Evolutionary conservation across 805 yeast genomes (phyloP), one percentile per base, ranked within the genome.

Genomic region (Kodamaea neixiangensis): DNA sequence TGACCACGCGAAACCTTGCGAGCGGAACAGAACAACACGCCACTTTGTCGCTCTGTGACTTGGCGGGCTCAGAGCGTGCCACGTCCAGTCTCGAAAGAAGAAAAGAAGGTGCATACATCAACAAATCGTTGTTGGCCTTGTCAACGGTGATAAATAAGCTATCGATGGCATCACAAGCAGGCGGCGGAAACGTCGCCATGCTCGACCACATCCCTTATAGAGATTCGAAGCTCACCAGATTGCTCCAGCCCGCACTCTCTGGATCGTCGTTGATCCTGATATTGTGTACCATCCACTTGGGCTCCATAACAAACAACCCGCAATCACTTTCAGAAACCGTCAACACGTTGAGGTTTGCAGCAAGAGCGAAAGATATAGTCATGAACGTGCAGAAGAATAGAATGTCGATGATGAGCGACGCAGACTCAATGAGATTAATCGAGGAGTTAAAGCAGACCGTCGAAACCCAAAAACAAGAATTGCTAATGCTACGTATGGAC

Each of bases 51-150:
- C 75, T 93, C 50, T 93, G 98, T 72, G 99, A 93, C 69, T 78
- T 93, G 61, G 99, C 99, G 0, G 99, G 99, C 22, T 87, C 96
- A n/a, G 99, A 93, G 68, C 79, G 87, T 47, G 82, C 86, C 2
- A 76, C 88, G 0, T 70, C 81, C 9, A 85, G 86, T 59, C 68
- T 75, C 1, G 97, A 89, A 62, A 78, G 98, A 59, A 75, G 97
- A 49, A 89, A 91, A 66, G 99, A 93, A 71, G 99, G 98, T 18
- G 81, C 97, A 0, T 94, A 77, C 63, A 93, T 93, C 64, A 93
- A 93, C 72, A 91, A 91, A 65, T 92, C 97, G 0, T 76, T 93
- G 39, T 74, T 93, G 47, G 96, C 98, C 0, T 77, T 93, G 46
- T 91, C 97, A 5, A 89, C 96, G 0, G 97, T 93, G n/a, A 91